Base-by-base conservation (phyloP, 495 filamentous ascomycete species). In the Pseudomonodictys pantanalensis region DNA sequence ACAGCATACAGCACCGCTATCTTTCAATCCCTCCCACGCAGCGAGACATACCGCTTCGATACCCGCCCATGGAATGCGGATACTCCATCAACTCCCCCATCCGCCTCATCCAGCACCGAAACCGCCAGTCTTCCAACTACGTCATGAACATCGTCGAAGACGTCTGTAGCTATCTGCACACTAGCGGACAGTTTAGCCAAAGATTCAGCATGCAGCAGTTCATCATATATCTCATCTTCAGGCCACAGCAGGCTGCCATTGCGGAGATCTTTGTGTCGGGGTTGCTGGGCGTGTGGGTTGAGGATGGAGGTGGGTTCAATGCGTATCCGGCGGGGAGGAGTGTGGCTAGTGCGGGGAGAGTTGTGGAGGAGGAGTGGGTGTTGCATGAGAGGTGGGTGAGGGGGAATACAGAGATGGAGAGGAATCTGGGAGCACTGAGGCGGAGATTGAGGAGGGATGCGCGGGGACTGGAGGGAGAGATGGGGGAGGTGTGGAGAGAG, bases 201-300 rank as follows among this genome's bases (percentile, higher is more conserved):
- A 23, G 6, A 2, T 63, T 57, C 26, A 5, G 25, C 12, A 57
- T 57, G 60, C 52, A 53, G 10, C 52, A 48, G 26, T 63, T 45
- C 23, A 53, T 63, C 24, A 53, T 63, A 22, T 63, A 57, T 29
- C 24, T 58, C 2, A 58, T 63, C 12, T 63, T 63, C 41, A n/a
- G 28, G 9, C 46, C 60, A 2, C 15, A 18, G 45, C 60, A 63
- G 33, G 53, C 32, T 0, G 52, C 15, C 0, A 42, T 63, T 17
- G 60, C 60, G 11, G 60, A 63, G 47, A 63, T 63, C 3, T 53
- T 63, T n/a, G 51, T 44, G 29, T 57, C 52, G 24, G 59, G 60
- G 18, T 33, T 63, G 35, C 46, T 58, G 15, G 46, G 53, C 20
- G 60, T 63, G 1, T 63, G 53, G 52, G 39, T 63, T 1, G 60